Base-by-base conservation (phyloP, 75 land plant species). In the Selaginella tamariscina region DNA sequence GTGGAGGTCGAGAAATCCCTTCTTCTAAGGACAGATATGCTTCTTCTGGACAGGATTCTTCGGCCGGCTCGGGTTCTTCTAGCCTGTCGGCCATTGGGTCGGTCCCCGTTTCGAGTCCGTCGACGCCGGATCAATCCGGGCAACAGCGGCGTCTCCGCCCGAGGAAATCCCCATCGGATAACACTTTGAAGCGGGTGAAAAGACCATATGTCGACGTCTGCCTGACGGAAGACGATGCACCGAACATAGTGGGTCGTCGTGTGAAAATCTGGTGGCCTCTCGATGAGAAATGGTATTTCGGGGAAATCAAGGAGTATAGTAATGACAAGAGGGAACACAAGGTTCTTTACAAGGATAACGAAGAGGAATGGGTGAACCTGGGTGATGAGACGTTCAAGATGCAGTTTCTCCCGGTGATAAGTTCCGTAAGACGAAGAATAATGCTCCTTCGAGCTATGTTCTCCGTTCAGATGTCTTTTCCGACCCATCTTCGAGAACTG, bases 181-280 rank as follows among this genome's bases (percentile, higher is more conserved):
- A 85, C 68, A 82, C 72, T 69, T 29, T 55, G 2, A 27, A 32
- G 22, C 56, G 54, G 65, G 73, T 83, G 11, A 79, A 81, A 27
- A 82, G 82, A 55, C 73, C 54, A 1, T 88, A 79, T 63, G 77
- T 80, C 63, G 97, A 91, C 56, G 77, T 91, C 27, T 21, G 69
- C 5, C 32, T 81, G 24, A 30, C 62, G 27, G 83, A 86, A 24
- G 21, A 81, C 33, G 84, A 89, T 77, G 81, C 86, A 8, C 65
- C 31, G 24, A 80, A 80, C 77, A 78, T 83, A 22, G 22, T 93
- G 59, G 84, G 83, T 8, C 75, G 75, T 31, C 82, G 84, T 29
- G 85, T 93, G 66, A 89, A 87, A 67, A 85, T 93, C 0, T 93
- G 76, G 70, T 93, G 98, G 98, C 98, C 96, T 13, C 76, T 90